Evolutionary conservation across 495 filamentous ascomycete genomes (phyloP).

Genomic region (Cudoniella acicularis): DNA sequence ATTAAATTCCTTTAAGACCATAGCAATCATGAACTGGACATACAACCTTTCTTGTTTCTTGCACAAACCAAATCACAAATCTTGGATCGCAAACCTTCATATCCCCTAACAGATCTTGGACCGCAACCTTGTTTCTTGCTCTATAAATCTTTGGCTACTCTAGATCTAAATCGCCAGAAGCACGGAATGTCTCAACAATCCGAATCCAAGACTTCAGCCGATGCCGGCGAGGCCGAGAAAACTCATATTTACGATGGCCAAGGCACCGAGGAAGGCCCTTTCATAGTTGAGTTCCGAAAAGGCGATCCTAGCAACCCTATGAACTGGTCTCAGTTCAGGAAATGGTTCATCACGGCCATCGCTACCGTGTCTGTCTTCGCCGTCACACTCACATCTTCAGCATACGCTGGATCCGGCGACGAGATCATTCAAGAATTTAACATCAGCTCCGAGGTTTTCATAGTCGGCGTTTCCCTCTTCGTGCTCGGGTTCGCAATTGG

Average conservation of each 20-base stretch:
- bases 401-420: slow-evolving; percentile 65
- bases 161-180: no score
- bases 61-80: no score
- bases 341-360: slow-evolving; percentile 65
- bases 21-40: no score
- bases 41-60: no score
- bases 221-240: no score
- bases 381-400: slow-evolving; percentile 73
- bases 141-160: no score
- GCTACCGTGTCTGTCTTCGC: slow-evolving; percentile 68
- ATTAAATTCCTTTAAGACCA: no score
- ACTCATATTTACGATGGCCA: slow-evolving; percentile 68
- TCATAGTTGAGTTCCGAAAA: slow-evolving; percentile 69
- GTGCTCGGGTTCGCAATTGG: slow-evolving; percentile 70
- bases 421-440: slow-evolving; percentile 57
- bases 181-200: no score
- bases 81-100: no score
- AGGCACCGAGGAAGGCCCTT: slow-evolving; percentile 72
- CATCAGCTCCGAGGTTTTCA: slow-evolving; percentile 56
- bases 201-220: no score
- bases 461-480: slow-evolving; percentile 69
- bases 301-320: slow-evolving; percentile 71
- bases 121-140: no score
- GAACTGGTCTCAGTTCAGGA: slow-evolving; percentile 52
- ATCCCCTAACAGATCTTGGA: no score